These are phyloP conservation scores for Fomes fomentarius DNA, from an alignment of 1,284 basidiomycete genomes.

Conservation along the genomic window DNA sequence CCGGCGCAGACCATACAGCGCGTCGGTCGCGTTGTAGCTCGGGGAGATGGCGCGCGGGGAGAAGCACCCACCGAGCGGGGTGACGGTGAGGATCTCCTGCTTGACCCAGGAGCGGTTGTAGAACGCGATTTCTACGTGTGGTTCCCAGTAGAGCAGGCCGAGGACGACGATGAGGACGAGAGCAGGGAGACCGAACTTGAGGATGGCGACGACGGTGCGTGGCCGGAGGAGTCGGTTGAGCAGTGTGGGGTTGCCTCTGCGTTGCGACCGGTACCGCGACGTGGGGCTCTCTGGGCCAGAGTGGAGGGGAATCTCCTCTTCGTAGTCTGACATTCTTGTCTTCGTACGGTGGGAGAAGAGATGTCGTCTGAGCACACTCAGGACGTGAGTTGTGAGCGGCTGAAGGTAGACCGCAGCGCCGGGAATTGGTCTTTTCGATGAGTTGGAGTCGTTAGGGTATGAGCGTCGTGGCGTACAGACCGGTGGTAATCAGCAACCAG, in stretches of 20 bases:
- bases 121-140: slow-evolving; percentile 80
- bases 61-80: slow-evolving; percentile 77
- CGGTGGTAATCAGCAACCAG: too few species aligned
- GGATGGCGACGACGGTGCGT: slow-evolving; percentile 20
- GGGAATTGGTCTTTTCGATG: too few species aligned
- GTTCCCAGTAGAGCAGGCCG: slow-evolving; percentile 65
- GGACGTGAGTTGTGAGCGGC: too few species aligned
- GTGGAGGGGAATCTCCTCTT: slow-evolving; percentile 8
- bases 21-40: slow-evolving; percentile 70
- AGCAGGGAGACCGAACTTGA: slow-evolving; percentile 31
- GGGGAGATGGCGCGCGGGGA: slow-evolving; percentile 57
- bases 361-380: too few species aligned
- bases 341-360: too few species aligned
- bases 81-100: slow-evolving; percentile 65
- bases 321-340: slow-evolving; percentile 7
- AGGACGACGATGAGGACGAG: slow-evolving; percentile 47
- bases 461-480: too few species aligned
- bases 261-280: slow-evolving; percentile 2
- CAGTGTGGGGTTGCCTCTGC: neutral
- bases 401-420: too few species aligned
- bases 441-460: too few species aligned
- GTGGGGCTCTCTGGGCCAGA: neutral
- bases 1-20: slow-evolving; percentile 59
- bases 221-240: slow-evolving; percentile 14
- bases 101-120: slow-evolving; percentile 78